Evolutionary conservation across 345 rosid species (phyloP), one percentile per base, ranked within the genome.

Genomic region (Tarenaya hassleriana): DNA sequence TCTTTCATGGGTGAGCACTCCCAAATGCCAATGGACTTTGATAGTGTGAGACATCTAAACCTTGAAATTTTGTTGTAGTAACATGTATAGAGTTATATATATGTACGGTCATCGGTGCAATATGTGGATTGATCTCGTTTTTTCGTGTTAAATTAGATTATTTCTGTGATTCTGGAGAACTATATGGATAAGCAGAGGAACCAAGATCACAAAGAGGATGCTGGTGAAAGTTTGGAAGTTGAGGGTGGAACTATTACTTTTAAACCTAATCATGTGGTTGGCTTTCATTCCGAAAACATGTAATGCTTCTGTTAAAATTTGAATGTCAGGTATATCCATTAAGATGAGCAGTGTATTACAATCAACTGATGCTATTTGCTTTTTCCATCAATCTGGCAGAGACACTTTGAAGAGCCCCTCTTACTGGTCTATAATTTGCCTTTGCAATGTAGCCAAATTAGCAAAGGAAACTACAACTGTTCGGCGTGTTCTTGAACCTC

Each of bases 401-500:
- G 88, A 86, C 70, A 66, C 74, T 55, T 77, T 83, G 32, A 77
- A 70, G 75, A 72, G 74, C 73, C 97, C 96, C 33, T 78, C 83
- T 42, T 82, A 82, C 72, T 86, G 97, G 97, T 80, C 97, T 24
- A 75, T 78, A 67, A 74, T 80, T 63, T 78, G 90, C 73, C 76
- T 90, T 42, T 59, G 67, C 40, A 86, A 84, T 64, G 82, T 86
- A 63, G 96, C 96, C 55, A 67, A 68, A 55, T 64, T 86, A 71
- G 88, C 96, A 13, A 90, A 80, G 65, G 97, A 86, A 80, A 80
- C 82, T 48, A 75, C 94, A 20, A 86, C 92, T 12, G 81, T 90
- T 49, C 76, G 97, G 4, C 94, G 94, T 52, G 83, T 86, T 47
- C 85, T 90, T 33, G 97, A 90, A 66, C 96, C 96, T 15, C 86